Percentiles rank a stretch among this genome's conserved stretches.
These are phyloP conservation scores for Colletotrichum lini DNA, from an alignment of 2,329 filamentous ascomycete genomes.

Conservation along the genomic window DNA sequence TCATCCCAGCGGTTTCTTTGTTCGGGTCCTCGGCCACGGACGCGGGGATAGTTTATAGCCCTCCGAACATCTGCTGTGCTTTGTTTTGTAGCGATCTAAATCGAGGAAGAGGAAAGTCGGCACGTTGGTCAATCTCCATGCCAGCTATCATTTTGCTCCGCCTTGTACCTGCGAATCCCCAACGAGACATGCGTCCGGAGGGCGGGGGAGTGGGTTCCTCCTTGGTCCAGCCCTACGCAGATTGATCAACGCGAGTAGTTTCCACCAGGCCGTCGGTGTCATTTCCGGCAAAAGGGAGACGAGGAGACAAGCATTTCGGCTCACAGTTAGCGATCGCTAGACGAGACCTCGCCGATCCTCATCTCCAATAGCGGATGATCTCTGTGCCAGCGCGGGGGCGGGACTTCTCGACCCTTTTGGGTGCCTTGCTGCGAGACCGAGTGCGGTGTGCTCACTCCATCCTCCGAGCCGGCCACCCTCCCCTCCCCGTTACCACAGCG, in stretches of 20 bases:
- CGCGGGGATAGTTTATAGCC: no score
- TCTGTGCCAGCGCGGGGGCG: neutral
- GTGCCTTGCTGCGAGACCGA: neutral
- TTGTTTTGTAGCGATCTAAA: neutral
- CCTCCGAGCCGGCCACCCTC: neutral
- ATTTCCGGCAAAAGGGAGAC: constrained; percentile 5
- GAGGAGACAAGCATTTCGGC: neutral
- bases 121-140: neutral
- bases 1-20: neutral
- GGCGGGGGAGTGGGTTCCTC: neutral
- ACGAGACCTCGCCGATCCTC: constrained; percentile 10
- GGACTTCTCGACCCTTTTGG: neutral
- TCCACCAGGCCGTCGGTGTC: neutral
- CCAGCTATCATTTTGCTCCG: neutral
- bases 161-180: neutral
- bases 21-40: neutral
- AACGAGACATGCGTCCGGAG: neutral
- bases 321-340: neutral
- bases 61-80: neutral
- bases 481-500: neutral
- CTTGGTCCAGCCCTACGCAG: neutral
- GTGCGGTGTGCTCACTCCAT: neutral
- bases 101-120: no score
- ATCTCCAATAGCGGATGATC: constrained; percentile 3
- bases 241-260: neutral